Base-by-base conservation (phyloP, 225 moss, liverwort and hornwort genomes). In the Straminergon stramineum region DNA sequence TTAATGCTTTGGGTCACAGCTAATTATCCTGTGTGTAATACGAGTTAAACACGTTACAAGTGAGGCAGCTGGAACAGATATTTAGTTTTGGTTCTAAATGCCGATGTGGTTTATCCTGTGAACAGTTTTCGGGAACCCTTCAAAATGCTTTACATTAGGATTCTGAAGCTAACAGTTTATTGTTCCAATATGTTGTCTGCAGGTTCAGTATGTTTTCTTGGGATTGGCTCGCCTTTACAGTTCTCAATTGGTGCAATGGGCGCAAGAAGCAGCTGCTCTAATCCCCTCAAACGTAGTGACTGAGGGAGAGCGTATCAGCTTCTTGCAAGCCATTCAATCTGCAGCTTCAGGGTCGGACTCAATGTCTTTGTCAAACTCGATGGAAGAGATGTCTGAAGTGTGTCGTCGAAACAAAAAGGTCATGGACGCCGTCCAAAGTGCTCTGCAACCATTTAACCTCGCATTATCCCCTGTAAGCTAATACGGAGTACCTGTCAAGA, bases 341-440 rank as follows among this genome's bases (percentile, higher is more conserved):
- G 94, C 94, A 88, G 89, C 91, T 77, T 88, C 92, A 83, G 96
- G 95, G 28, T 70, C 92, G 32, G 96, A 97, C 85, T 91, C 95
- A 34, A 79, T 53, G 1, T 73, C 91, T 52, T 89, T 97, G 88
- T 90, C 92, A 11, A 95, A 84, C 80, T 94, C 95, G 13, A 91
- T 97, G 82, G 97, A 99, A 85, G 97, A 99, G 89, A 93, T 99
- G 90, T 96, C 96, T 75, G 97, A 97, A 65, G 95, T 99, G 55
- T 99, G 97, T 91, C 96, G 96, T 41, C 96, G 97, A 80, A 99
- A 96, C 91, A 97, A 92, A 55, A 97, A 95, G 92, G 96, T 97
- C 52, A 90, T 91, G 94, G 96, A 96, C 22, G 85, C 95, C 74
- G 97, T 97, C 45, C 96, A 95, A 91, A 92, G 65, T 84, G 96